These are phyloP conservation scores for Penicillium sp. DNA, from an alignment of 2,329 filamentous ascomycete species.

Conservation along the genomic window DNA sequence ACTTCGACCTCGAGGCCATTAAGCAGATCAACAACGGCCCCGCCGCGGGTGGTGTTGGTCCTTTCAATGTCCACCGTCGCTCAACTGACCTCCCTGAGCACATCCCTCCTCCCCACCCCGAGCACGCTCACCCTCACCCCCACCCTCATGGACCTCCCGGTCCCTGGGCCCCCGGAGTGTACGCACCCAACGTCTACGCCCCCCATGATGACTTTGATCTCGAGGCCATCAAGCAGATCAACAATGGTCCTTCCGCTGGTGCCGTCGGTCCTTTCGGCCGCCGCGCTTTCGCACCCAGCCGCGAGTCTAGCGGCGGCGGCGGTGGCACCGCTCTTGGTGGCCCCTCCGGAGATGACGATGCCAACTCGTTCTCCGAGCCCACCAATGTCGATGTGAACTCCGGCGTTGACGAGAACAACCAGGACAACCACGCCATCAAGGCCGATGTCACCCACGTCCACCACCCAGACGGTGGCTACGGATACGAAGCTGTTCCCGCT, in stretches of 20 bases:
- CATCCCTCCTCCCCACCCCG: neutral
- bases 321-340: conserved; percentile 16
- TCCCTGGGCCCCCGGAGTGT: neutral
- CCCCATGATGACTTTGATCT: neutral
- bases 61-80: neutral
- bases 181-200: too few species aligned
- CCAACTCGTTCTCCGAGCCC: conserved; percentile 11
- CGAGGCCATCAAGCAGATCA: neutral
- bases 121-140: neutral
- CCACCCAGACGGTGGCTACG: conserved; percentile 6
- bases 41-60: neutral
- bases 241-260: neutral
- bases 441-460: conserved; percentile 18
- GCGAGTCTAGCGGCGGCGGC: neutral
- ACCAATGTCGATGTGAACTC: conserved; percentile 9
- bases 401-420: conserved; percentile 17
- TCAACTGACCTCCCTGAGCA: neutral
- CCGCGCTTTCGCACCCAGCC: conserved; percentile 13
- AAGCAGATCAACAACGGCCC: conserved; percentile 1
- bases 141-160: neutral
- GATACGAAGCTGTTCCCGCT: conserved; percentile 4
- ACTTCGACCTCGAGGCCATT: neutral
- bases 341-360: conserved; percentile 21
- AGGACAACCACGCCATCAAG: conserved; percentile 28
- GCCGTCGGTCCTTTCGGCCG: conserved; percentile 1